Evolutionary conservation across 2,329 filamentous ascomycete species (phyloP).

Genomic region (Talaromyces atroroseus): DNA sequence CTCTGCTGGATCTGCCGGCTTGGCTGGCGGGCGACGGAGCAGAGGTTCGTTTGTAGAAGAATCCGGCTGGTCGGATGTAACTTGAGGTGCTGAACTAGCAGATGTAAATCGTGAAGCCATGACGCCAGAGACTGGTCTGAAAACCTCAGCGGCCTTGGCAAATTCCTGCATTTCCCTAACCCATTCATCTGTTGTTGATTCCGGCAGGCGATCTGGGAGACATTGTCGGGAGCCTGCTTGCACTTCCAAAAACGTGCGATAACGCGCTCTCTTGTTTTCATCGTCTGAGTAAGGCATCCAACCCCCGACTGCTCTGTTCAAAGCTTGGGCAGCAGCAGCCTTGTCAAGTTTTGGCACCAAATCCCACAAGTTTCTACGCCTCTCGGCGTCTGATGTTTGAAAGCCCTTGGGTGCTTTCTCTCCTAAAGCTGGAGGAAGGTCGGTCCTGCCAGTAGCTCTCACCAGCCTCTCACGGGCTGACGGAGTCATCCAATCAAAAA

Average conservation of each 20-base stretch:
- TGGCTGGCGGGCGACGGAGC: conserved; percentile 48
- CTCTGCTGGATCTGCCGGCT: conserved; percentile 69
- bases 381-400: conserved; percentile 58
- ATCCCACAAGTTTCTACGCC: conserved; percentile 52
- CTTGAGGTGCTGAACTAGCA: conserved; percentile 34
- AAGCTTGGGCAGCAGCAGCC: conserved; percentile 61
- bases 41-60: conserved; percentile 28
- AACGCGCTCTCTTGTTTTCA: conserved; percentile 70
- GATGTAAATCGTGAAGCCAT: conserved; percentile 94
- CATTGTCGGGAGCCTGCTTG: conserved; percentile 58
- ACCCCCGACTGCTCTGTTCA: conserved; percentile 59
- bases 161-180: conserved; percentile 75
- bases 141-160: conserved; percentile 66
- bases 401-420: conserved; percentile 64
- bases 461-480: conserved; percentile 72
- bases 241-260: conserved; percentile 73
- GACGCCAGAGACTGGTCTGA: conserved; percentile 82
- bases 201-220: conserved; percentile 52
- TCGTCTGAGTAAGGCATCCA: conserved; percentile 84
- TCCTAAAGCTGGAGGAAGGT: conserved; percentile 71
- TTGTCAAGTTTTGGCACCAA: conserved; percentile 62
- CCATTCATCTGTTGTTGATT: conserved; percentile 65
- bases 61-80: conserved; percentile 33
- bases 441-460: conserved; percentile 64
- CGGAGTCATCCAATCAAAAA: conserved; percentile 86